Conservation (phyloP, 2,329 filamentous ascomycete species). For the Seiridium unicorne region DNA sequence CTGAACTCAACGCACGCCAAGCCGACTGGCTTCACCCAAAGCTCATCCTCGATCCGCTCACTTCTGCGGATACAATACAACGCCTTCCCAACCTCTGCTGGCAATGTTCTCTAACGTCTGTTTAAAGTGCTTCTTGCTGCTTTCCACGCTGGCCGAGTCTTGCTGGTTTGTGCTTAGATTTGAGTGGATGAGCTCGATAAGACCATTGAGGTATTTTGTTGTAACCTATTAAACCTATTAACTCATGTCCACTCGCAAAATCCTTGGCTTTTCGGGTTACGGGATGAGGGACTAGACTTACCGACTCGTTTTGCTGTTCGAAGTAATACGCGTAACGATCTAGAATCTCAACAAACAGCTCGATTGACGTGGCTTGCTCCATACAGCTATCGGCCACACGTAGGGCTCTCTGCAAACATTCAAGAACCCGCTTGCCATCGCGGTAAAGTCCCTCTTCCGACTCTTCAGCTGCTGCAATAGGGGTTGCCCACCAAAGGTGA, state of each 20-base stretch:
- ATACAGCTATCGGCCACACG: conserved; percentile 98
- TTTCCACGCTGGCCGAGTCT: conserved; percentile 80
- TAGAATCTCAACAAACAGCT: conserved; percentile 96
- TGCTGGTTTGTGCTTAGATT: conserved; percentile 85
- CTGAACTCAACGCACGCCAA: too few species aligned
- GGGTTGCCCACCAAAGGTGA: conserved; percentile 96
- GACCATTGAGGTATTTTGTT: conserved; percentile 94
- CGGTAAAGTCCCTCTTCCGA: conserved; percentile 82
- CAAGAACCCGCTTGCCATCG: conserved; percentile 93
- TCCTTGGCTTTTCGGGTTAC: too few species aligned
- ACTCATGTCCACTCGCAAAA: too few species aligned
- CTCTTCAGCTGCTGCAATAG: conserved; percentile 73
- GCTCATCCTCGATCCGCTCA: conserved; percentile 12
- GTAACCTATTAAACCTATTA: conserved; percentile 57
- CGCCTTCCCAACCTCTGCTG: conserved; percentile 87
- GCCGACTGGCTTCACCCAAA: not conserved
- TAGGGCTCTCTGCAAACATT: conserved; percentile 91
- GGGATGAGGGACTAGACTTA: conserved; percentile 29
- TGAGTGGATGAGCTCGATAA: conserved; percentile 97
- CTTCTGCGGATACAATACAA: conserved; percentile 67
- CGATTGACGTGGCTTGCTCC: conserved; percentile 95
- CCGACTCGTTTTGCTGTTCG: conserved; percentile 97
- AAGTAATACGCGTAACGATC: conserved; percentile 99
- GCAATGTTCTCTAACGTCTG: conserved; percentile 92
- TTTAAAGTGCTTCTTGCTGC: conserved; percentile 89